Evolutionary conservation across 1,284 basidiomycete genomes (phyloP).

Genomic region (Ganoderma meredithae): DNA sequence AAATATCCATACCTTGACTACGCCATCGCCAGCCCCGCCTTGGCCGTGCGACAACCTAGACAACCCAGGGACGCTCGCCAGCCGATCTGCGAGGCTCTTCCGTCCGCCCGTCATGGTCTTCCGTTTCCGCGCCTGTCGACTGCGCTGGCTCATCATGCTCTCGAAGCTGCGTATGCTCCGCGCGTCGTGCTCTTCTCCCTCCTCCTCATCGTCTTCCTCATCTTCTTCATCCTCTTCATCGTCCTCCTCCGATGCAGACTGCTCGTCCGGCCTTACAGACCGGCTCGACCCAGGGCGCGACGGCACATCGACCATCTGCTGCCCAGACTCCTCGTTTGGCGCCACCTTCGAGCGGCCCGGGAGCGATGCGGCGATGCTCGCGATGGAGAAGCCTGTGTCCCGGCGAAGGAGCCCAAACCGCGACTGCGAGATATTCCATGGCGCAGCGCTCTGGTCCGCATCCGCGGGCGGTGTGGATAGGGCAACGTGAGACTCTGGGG

Average conservation of each 20-base stretch:
- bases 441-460: conserved; percentile 40
- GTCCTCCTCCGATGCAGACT: conserved; percentile 43
- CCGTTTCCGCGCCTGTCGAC: conserved; percentile 45
- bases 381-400: conserved; percentile 83
- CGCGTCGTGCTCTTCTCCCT: conserved; percentile 55
- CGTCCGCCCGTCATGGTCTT: conserved; percentile 43
- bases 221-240: conserved; percentile 42
- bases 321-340: conserved; percentile 61
- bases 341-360: conserved; percentile 46
- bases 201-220: conserved; percentile 47
- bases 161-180: conserved; percentile 84
- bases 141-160: conserved; percentile 73
- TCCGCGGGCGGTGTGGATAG: conserved; percentile 37
- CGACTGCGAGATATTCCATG: conserved; percentile 45
- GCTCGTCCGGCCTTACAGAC: conserved; percentile 45
- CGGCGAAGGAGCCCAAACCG: conserved; percentile 72
- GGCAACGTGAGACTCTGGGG: conserved; percentile 37
- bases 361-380: conserved; percentile 74
- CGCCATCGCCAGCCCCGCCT: conserved; percentile 29
- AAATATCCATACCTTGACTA: conserved; percentile 33
- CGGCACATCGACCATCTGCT: conserved; percentile 71
- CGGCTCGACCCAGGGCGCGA: conserved; percentile 61
- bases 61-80: conserved; percentile 74
- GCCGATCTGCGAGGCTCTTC: conserved; percentile 76
- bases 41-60: conserved; percentile 50